A percentile compares a stretch with the other conserved stretches of the same genome.
Conservation (phyloP, 345 rosid species). For the Nasturtium officinale region DNA sequence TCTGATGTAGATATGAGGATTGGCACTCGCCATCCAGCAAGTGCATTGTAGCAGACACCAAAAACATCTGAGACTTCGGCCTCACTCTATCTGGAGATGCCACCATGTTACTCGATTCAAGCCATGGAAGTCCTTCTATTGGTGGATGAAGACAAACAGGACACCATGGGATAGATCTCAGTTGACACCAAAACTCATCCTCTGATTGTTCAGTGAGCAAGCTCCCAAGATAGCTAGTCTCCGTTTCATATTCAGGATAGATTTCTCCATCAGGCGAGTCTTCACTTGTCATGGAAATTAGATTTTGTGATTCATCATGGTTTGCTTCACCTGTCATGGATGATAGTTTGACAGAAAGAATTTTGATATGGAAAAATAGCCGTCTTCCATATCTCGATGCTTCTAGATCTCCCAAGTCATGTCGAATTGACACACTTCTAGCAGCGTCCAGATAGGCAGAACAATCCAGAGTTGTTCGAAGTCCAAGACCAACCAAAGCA, state of each 20-base stretch:
- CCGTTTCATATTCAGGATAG: constrained; percentile 45
- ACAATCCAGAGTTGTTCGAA: constrained; percentile 63
- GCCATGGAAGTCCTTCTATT: constrained; percentile 79
- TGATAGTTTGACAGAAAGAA: constrained; percentile 61
- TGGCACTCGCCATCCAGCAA: constrained; percentile 71
- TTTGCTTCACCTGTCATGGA: constrained; percentile 45
- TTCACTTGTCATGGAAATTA: constrained; percentile 34
- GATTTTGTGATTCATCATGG: constrained; percentile 43
- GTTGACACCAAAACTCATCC: constrained; percentile 87
- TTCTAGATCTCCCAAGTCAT: constrained; percentile 62
- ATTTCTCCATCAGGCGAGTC: constrained; percentile 44
- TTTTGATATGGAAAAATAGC: constrained; percentile 60
- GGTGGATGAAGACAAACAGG: constrained; percentile 77
- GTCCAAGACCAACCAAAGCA: constrained; percentile 72
- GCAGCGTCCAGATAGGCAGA: constrained; percentile 82
- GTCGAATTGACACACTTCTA: constrained; percentile 63
- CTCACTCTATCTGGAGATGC: constrained; percentile 77
- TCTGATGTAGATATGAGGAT: constrained; percentile 59
- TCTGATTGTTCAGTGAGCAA: constrained; percentile 58
- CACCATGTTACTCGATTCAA: constrained; percentile 57
- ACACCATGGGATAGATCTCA: constrained; percentile 82
- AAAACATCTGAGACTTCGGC: constrained; percentile 85
- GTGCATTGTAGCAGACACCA: constrained; percentile 72
- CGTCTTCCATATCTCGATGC: constrained; percentile 59
- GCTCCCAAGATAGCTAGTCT: constrained; percentile 51